Base-by-base conservation (phyloP, 1,284 basidiomycete genomes). In the Cryptococcus sp. region DNA sequence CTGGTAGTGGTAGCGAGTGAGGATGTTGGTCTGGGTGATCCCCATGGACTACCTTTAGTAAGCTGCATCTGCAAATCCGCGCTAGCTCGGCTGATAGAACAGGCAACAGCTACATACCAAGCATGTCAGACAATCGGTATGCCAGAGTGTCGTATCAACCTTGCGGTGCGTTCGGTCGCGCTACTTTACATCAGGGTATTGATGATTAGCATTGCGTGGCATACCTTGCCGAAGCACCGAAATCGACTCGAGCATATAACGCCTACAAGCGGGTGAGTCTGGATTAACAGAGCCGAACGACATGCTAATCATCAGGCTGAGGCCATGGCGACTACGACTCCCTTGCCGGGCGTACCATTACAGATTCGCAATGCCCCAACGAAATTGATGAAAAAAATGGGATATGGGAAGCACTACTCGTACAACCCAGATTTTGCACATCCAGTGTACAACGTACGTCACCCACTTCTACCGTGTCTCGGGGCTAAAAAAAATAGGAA, bases 291-390 rank as follows among this genome's bases (percentile, higher is more conserved):
- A 18, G 46, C 19, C 39, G 9, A 7, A 32, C 37, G 19, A 13
- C 10, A 37, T 28, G 36, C 18, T 39, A n/a, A 14, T 34, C 14
- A 13, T 42, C 55, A 77, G 68, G 86, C 87, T 2, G 85, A 84
- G 64, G 80, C 73, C 34, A 81, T 82, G 2, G 85, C 84, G 4
- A 80, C 80, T 59, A 60, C 65, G 48, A 58, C 71, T 0, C 71
- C 75, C 4, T 57, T 73, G 10, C 69, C 69, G 9, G 64, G 60
- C 7, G 67, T 94, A 0, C 91, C 91, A 0, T 62, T 90, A 52
- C 79, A 83, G 51, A 80, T 93, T 57, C 81, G 91, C n/a, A 94
- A 94, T 69, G 90, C 90, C 1, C 90, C 91, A 2, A 93, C 91
- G 4, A 72, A 66, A 31, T 71, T 93, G 24, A 90, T 93, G 88